Evolutionary conservation across 257 asterid genomes (phyloP), one percentile per base, ranked within the genome.

Genomic region (Gardenia jasminoides): DNA sequence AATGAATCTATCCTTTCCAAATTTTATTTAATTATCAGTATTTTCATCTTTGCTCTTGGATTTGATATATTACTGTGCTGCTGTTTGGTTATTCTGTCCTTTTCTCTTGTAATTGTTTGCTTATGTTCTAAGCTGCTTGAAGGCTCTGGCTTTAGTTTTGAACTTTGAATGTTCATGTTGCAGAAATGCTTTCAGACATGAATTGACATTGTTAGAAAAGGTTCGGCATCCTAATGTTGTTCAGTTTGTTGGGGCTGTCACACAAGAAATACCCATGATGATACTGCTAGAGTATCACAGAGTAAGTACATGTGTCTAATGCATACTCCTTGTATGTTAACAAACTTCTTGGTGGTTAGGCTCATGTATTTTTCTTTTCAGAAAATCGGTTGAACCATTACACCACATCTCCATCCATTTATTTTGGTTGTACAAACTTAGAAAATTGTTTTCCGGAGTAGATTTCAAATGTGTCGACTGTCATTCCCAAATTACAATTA

Each of bases 251-350:
- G 99, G 99, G 48, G 99, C 98, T 56, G 99, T 96, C 77, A 93
- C 99, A 64, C 99, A 96, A 89, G 91, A 96, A 79, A 78, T 88
- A 69, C 99, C 99, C 41, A 93, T 96, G 99, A 96, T 96, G 99
- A 96, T 96, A 36, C 92, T 96, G 70, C 77, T 91, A 85, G 99
- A 93, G 90, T 85, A 89, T 86, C 86, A 95, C 52, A 89, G 88
- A 83, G 99, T 94, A 91, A 84, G 87, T 48, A 62, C 76, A 84
- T 79, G 64, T 83, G 85, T 85, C 80, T 80, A 82, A 67, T 77
- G 82, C 39, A n/a, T n/a, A n/a, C n/a, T n/a, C n/a, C n/a, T n/a
- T n/a, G n/a, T n/a, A n/a, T n/a, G n/a, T n/a, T n/a, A n/a, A n/a
- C n/a, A n/a, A n/a, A n/a, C n/a, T n/a, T n/a, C n/a, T n/a, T n/a